Percentiles rank a stretch among this genome's conserved stretches.
Evolutionary conservation across 192 early-diverging fungal species (phyloP).

Genomic region (Kappamyces sp.): DNA sequence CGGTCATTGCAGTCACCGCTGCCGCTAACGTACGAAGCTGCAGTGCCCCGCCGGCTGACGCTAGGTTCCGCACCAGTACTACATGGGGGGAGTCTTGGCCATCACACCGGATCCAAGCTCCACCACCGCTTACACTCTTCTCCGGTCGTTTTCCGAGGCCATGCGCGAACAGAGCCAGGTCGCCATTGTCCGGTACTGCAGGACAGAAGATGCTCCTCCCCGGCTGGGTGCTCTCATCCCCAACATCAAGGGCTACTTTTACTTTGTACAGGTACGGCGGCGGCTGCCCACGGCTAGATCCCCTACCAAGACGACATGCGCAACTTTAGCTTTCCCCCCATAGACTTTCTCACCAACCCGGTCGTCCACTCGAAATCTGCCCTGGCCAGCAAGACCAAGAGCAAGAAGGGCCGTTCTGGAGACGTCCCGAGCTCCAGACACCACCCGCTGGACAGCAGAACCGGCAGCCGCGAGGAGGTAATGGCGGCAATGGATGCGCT

Average conservation of each 20-base stretch:
- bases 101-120: slow-evolving; percentile 43
- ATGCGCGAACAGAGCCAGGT: slow-evolving; percentile 42
- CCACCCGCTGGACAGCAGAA: background rate
- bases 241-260: slow-evolving; percentile 21
- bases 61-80: slow-evolving; percentile 51
- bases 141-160: slow-evolving; percentile 48
- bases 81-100: slow-evolving; percentile 46
- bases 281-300: background rate
- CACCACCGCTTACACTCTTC: slow-evolving; percentile 23
- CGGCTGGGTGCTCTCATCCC: slow-evolving; percentile 62
- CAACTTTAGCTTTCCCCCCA: background rate
- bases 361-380: background rate
- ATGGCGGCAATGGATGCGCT: background rate
- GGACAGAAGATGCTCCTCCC: slow-evolving; percentile 38
- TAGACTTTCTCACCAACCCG: slow-evolving; percentile 5
- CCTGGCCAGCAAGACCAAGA: background rate
- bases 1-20: slow-evolving; percentile 55
- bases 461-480: background rate
- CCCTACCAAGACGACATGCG: slow-evolving; percentile 11
- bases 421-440: no score
- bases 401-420: no score
- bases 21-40: slow-evolving; percentile 33
- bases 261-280: slow-evolving; percentile 2
- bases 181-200: slow-evolving; percentile 61
- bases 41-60: background rate